A percentile compares a stretch with the other conserved stretches of the same genome.
Evolutionary conservation across 2,329 filamentous ascomycete species (phyloP).

Genomic region (Shiraia sp.): DNA sequence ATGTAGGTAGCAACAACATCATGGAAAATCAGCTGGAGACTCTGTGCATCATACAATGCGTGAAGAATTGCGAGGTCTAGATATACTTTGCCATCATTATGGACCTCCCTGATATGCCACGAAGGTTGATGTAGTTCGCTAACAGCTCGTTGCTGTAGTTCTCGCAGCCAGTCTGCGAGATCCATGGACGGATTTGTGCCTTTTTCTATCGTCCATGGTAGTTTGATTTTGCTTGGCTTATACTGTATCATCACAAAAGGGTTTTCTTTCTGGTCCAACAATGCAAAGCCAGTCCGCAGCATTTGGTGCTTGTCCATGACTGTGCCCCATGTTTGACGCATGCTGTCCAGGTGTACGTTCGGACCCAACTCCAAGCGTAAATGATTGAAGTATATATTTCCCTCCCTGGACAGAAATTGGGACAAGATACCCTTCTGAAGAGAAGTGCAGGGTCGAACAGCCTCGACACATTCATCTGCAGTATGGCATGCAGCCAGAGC

Average conservation of each 20-base stretch:
- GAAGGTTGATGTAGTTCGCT: slow-evolving; percentile 58
- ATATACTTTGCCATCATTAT: slow-evolving; percentile 17
- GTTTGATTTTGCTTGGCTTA: slow-evolving; percentile 24
- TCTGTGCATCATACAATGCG: slow-evolving; percentile 82
- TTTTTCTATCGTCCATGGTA: slow-evolving; percentile 40
- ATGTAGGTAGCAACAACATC: slow-evolving; percentile 57
- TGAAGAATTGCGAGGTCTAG: slow-evolving; percentile 70
- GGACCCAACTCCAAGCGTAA: slow-evolving; percentile 58
- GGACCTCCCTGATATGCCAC: slow-evolving; percentile 64
- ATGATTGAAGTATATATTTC: slow-evolving; percentile 75
- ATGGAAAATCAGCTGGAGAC: slow-evolving; percentile 66
- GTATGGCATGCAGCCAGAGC: slow-evolving; percentile 42
- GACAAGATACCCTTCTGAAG: slow-evolving; percentile 80
- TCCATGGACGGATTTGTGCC: neutral
- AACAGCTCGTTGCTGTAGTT: slow-evolving; percentile 40
- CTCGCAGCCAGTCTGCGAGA: slow-evolving; percentile 28
- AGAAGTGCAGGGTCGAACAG: slow-evolving; percentile 75
- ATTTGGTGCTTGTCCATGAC: slow-evolving; percentile 66
- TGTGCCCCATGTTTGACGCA: slow-evolving; percentile 64
- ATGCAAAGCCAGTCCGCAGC: slow-evolving; percentile 73
- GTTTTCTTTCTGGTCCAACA: slow-evolving; percentile 61
- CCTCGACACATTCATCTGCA: slow-evolving; percentile 51
- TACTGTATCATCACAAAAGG: slow-evolving; percentile 79
- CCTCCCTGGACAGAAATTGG: slow-evolving; percentile 69
- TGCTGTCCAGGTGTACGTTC: slow-evolving; percentile 40